Evolutionary conservation across 768 basidiomycete species (phyloP), one percentile per base, ranked within the genome.

Genomic region (Leccinum barrowsii): DNA sequence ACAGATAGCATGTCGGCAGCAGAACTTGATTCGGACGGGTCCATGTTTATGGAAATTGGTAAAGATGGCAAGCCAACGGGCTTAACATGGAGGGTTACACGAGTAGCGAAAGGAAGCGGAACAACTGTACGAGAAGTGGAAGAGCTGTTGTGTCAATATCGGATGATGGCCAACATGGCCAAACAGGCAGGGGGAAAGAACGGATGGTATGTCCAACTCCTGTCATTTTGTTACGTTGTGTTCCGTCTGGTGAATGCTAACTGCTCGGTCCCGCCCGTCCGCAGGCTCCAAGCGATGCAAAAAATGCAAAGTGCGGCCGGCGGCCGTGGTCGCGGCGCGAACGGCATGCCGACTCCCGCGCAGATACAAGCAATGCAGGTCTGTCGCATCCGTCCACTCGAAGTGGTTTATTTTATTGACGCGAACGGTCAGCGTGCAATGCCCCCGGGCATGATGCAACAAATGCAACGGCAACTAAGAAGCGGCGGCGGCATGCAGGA

Each of bases 91-190:
- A 84, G 95, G 52, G 90, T 97, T 8, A 84, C 85, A 50, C 81
- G 95, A 57, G 92, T 99, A 21, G 97, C 97, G 3, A 81, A 85
- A 59, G 97, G 97, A 47, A 93, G 91, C 65, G 97, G 97, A 32
- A 97, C 95, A 52, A 90, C 85, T 65, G 92, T 99, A 26, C 82
- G 93, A 60, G 97, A 99, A 77, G 96, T 99, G n/a, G 97, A 99
- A 72, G 96, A 99, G 69, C 73, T 98, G 57, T 76, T 99, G 49
- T 93, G 92, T 66, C 97, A 99, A 75, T 97, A 98, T 67, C 85
- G 92, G 49, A 95, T 98, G 91, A 97, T 99, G 92, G 88, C 94
- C 55, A 95, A 92, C 68, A 95, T 99, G 90, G 97, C 96, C 34
- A 97, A 94, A 78, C 90, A 94, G 70, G 95, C 94, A 6, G 97